Conservation (phyloP, 352 stramenopile species). For the Globisporangium nagaii region DNA sequence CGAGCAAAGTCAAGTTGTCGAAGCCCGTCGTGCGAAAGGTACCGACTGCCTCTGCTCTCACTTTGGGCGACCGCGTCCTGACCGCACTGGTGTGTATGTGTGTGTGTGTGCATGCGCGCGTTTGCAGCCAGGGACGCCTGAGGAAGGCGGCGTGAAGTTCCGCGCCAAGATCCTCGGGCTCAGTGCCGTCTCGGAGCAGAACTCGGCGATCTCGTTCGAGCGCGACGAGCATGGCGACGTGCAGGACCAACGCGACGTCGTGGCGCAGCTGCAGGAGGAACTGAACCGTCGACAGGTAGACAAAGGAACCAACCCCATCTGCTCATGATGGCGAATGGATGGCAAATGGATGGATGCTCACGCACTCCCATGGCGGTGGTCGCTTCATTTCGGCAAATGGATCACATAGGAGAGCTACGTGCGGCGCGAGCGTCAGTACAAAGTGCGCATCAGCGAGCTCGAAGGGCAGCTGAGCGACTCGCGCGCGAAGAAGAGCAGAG, state of each 20-base stretch:
- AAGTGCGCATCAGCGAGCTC: slow-evolving; percentile 80
- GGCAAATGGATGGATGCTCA: too few species aligned
- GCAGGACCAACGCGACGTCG: slow-evolving; percentile 37
- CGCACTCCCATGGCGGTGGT: too few species aligned
- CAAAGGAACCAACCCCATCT: too few species aligned
- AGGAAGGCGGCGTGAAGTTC: slow-evolving; percentile 43
- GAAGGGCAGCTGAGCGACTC: slow-evolving; percentile 61
- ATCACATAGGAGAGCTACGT: slow-evolving; percentile 79
- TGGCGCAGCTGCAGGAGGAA: slow-evolving; percentile 56
- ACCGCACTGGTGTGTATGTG: background rate
- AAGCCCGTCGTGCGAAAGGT: slow-evolving; percentile 10
- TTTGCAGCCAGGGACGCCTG: slow-evolving; percentile 20
- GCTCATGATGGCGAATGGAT: too few species aligned
- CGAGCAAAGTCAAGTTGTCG: slow-evolving; percentile 7
- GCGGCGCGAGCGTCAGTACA: slow-evolving; percentile 81
- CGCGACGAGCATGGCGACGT: slow-evolving; percentile 22
- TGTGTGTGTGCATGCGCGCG: background rate
- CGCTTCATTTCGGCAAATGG: too few species aligned
- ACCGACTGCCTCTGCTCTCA: background rate
- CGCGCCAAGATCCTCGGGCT: slow-evolving; percentile 48
- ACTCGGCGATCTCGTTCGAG: slow-evolving; percentile 19
- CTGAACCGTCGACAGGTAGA: slow-evolving; percentile 45
- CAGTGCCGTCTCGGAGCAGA: slow-evolving; percentile 39
- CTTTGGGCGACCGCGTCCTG: background rate
- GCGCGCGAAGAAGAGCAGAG: slow-evolving; percentile 66